Evolutionary conservation across 129 eudicot species (phyloP).

Genomic region (Artemisia tridentata): DNA sequence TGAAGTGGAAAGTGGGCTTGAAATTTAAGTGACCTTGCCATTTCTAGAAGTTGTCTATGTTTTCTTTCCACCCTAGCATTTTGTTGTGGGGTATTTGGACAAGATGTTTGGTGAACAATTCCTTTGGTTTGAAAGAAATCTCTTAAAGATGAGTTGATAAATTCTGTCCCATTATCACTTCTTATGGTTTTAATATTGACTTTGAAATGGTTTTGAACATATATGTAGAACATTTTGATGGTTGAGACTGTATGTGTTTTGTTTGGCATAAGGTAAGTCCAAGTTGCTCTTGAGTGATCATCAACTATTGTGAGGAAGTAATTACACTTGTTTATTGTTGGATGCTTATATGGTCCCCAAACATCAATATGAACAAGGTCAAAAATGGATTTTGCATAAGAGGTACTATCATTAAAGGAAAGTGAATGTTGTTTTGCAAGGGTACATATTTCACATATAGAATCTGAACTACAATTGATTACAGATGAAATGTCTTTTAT

Average conservation of each 20-base stretch:
- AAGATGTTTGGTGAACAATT: neutral
- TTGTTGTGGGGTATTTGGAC: neutral
- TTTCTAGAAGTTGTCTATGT: neutral
- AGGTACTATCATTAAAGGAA: neutral
- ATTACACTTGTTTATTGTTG: neutral
- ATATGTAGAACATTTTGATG: too few relatives aligned
- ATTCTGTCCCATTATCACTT: neutral
- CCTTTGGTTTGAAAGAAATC: neutral
- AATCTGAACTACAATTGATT: too few relatives aligned
- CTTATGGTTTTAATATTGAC: neutral
- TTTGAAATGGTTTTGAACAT: neutral
- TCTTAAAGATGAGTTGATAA: neutral
- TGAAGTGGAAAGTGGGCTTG: neutral
- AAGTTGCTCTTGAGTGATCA: neutral
- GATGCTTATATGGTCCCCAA: neutral
- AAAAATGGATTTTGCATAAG: neutral
- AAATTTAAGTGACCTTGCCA: neutral
- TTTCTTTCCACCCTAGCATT: neutral
- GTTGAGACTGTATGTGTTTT: neutral
- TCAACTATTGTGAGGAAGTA: neutral
- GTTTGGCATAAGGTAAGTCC: neutral
- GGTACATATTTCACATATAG: neutral
- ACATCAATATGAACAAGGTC: neutral
- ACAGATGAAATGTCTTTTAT: too few relatives aligned
- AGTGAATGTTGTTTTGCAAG: neutral